These are phyloP conservation scores for Auricularia sp. DNA, from an alignment of 768 basidiomycete species.

Conservation along the genomic window DNA sequence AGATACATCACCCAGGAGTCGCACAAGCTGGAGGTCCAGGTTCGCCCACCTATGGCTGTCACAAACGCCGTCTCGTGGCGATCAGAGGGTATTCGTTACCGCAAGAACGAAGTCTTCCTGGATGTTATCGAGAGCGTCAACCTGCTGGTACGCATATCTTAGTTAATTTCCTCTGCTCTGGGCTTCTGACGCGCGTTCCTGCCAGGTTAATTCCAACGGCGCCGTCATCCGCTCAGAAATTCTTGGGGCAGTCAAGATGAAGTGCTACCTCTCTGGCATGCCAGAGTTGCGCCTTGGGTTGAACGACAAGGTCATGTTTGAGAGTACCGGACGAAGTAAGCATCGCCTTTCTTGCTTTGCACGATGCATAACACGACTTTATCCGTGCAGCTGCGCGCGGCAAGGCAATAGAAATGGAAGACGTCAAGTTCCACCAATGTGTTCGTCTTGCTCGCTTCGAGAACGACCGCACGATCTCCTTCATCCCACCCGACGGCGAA, in stretches of 20 bases:
- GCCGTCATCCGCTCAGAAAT: constrained; percentile 97
- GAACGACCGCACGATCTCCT: constrained; percentile 96
- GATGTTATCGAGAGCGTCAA: constrained; percentile 98
- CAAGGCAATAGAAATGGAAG: constrained; percentile 99
- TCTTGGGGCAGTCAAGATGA: constrained; percentile 98
- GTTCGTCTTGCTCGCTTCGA: constrained; percentile 95
- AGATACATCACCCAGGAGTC: constrained; percentile 98
- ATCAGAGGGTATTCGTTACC: constrained; percentile 91
- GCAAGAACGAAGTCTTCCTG: constrained; percentile 98
- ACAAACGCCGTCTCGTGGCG: constrained; percentile 99
- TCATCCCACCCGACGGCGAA: constrained; percentile 98
- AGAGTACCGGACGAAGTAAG: constrained; percentile 89
- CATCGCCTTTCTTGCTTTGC: constrained; percentile 1
- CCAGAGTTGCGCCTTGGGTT: constrained; percentile 90
- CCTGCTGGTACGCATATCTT: constrained; percentile 54
- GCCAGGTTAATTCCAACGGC: constrained; percentile 88
- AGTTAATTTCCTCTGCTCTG: background rate
- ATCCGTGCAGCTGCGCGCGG: constrained; percentile 63
- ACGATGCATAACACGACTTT: constrained; percentile 2
- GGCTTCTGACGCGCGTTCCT: background rate
- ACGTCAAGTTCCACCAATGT: constrained; percentile 99
- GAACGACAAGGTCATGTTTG: constrained; percentile 99
- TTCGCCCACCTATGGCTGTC: constrained; percentile 88
- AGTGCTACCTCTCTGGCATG: constrained; percentile 99
- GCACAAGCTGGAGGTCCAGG: constrained; percentile 90